Evolutionary conservation across 257 asterid species (phyloP).

Genomic region (Linderniella brevidens): DNA sequence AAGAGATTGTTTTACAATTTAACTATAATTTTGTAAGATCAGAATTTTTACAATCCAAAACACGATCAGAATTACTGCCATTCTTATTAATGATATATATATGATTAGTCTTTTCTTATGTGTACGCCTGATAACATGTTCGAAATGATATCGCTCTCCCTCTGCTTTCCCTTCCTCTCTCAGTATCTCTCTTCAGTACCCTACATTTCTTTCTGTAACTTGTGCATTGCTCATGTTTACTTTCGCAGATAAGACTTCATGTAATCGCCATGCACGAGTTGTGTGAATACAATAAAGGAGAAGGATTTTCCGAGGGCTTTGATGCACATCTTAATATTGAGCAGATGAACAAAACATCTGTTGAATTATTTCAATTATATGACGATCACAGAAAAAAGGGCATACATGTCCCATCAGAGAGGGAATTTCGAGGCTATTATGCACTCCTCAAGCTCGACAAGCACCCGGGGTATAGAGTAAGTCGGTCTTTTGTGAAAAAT

Average conservation of each 20-base stretch:
- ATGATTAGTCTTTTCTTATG: no score
- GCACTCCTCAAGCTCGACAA: conserved; percentile 98
- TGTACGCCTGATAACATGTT: no score
- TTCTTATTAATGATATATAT: no score
- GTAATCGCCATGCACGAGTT: conserved; percentile 95
- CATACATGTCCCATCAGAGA: conserved; percentile 60
- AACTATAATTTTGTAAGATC: no score
- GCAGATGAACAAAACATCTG: conserved; percentile 98
- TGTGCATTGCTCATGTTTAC: conserved; percentile 7
- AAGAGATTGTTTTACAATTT: no score
- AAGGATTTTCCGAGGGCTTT: conserved; percentile 97
- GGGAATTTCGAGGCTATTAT: conserved; percentile 96
- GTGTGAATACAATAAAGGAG: conserved; percentile 92
- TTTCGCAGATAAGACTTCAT: conserved; percentile 90
- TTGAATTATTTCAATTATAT: conserved; percentile 76
- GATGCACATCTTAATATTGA: conserved; percentile 98
- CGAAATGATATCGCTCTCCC: no score
- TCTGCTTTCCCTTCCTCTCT: conserved; percentile 1
- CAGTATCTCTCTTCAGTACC: not conserved
- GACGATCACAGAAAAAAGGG: conserved; percentile 93
- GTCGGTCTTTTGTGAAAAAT: conserved; percentile 24
- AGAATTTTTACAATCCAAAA: no score
- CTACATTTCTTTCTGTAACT: not conserved
- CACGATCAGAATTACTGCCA: no score
- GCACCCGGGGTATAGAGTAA: conserved; percentile 97